Evolutionary conservation across 768 basidiomycete genomes (phyloP).

Genomic region (Boletus vinaceobasis): DNA sequence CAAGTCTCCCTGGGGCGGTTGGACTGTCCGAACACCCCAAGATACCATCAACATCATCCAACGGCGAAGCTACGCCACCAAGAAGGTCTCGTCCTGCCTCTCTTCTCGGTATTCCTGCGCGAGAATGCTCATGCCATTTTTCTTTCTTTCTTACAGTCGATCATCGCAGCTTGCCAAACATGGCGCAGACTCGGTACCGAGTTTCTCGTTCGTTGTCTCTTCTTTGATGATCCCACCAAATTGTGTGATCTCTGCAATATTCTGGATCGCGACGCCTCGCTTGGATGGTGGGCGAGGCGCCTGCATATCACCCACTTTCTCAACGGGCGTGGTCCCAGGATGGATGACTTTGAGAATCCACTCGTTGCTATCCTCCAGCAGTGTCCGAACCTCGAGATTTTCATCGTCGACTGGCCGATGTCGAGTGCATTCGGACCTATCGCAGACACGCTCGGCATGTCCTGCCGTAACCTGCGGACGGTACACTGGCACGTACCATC

Average conservation of each 20-base stretch:
- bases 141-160: conserved; percentile 42
- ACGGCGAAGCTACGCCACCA: conserved; percentile 57
- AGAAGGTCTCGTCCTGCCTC: conserved; percentile 45
- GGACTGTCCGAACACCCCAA: conserved; percentile 58
- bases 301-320: conserved; percentile 63
- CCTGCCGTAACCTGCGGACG: conserved; percentile 52
- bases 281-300: conserved; percentile 72
- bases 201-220: conserved; percentile 65
- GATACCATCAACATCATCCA: conserved; percentile 59
- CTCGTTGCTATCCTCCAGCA: conserved; percentile 58
- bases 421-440: conserved; percentile 56
- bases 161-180: conserved; percentile 61
- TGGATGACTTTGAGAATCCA: conserved; percentile 50
- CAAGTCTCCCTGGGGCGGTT: conserved; percentile 43
- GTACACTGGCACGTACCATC: conserved; percentile 59
- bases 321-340: conserved; percentile 37
- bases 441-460: conserved; percentile 58
- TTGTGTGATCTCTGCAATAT: conserved; percentile 50
- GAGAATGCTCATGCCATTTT: not conserved
- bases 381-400: conserved; percentile 72
- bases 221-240: conserved; percentile 59
- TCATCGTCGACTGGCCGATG: conserved; percentile 67
- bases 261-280: conserved; percentile 47
- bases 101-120: not conserved
- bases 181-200: conserved; percentile 64